Evolutionary conservation across 1,284 basidiomycete genomes (phyloP).

Genomic region (Ganoderma sinense): DNA sequence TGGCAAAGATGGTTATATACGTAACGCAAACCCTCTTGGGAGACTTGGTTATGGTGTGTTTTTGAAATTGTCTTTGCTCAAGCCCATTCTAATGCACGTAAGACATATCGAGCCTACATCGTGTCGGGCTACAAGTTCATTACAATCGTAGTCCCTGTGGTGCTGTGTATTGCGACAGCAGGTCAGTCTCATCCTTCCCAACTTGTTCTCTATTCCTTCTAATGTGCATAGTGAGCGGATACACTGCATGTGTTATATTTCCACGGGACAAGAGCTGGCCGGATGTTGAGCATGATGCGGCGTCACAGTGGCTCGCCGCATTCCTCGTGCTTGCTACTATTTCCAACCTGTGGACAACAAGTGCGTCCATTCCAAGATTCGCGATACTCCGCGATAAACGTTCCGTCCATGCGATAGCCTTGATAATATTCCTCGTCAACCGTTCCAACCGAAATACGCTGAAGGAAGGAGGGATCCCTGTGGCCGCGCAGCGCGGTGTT

Average conservation of each 20-base stretch:
- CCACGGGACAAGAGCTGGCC: background rate
- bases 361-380: background rate
- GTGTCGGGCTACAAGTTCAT: slow-evolving; percentile 16
- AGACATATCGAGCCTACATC: slow-evolving; percentile 25
- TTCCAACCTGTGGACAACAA: slow-evolving; percentile 5
- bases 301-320: slow-evolving; percentile 1
- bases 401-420: background rate
- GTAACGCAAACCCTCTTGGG: slow-evolving; percentile 25
- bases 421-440: slow-evolving; percentile 15
- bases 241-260: background rate
- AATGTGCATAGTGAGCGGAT: background rate
- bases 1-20: slow-evolving; percentile 16
- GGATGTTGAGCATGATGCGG: background rate
- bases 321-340: slow-evolving; percentile 7
- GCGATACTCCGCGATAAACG: no score
- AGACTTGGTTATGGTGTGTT: slow-evolving; percentile 22
- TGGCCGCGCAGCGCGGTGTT: slow-evolving; percentile 10
- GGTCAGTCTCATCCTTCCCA: slow-evolving; percentile 5
- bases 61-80: background rate
- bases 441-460: slow-evolving; percentile 1
- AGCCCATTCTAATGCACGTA: background rate
- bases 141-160: slow-evolving; percentile 1
- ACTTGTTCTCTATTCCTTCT: background rate
- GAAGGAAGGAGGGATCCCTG: background rate
- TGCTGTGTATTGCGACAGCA: slow-evolving; percentile 17